phyloP scores from a whole-genome alignment of 495 filamentous ascomycete genomes.

The Penicillium bialowiezense region DNA sequence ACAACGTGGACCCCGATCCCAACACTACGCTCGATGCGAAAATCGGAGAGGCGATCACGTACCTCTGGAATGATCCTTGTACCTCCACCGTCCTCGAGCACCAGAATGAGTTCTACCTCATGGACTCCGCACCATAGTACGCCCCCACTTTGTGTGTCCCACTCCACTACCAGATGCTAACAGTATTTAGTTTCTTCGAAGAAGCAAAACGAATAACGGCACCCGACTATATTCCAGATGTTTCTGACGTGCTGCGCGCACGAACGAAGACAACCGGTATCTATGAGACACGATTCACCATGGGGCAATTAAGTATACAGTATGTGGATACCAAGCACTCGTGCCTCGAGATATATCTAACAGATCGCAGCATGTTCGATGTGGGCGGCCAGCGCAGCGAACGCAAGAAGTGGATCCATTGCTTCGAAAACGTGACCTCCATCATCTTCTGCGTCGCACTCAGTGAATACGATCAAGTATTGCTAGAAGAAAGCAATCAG shows the following conservation, averaged over 20 bases:
- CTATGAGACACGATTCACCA: constrained; percentile 95
- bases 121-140: constrained; percentile 99
- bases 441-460: constrained; percentile 99
- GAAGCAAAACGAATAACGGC: constrained; percentile 84
- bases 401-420: constrained; percentile 99
- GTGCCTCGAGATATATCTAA: constrained; percentile 12
- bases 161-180: constrained; percentile 3
- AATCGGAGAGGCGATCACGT: constrained; percentile 77
- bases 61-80: constrained; percentile 86
- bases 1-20: constrained; percentile 85
- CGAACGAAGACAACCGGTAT: constrained; percentile 99
- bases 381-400: constrained; percentile 96
- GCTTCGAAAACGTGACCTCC: constrained; percentile 99
- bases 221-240: constrained; percentile 81
- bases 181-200: constrained; percentile 77
- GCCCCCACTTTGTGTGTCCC: constrained; percentile 25
- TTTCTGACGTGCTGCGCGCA: constrained; percentile 90
- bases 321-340: constrained; percentile 45
- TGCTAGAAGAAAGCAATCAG: constrained; percentile 96
- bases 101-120: constrained; percentile 96
- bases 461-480: constrained; percentile 97
- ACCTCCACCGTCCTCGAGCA: constrained; percentile 84
- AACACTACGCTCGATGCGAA: constrained; percentile 73
- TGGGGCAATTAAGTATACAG: constrained; percentile 99
- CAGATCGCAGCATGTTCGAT: constrained; percentile 83